phyloP scores from a whole-genome alignment of 352 stramenopile genomes.

The Phytophthora pistaciae region DNA sequence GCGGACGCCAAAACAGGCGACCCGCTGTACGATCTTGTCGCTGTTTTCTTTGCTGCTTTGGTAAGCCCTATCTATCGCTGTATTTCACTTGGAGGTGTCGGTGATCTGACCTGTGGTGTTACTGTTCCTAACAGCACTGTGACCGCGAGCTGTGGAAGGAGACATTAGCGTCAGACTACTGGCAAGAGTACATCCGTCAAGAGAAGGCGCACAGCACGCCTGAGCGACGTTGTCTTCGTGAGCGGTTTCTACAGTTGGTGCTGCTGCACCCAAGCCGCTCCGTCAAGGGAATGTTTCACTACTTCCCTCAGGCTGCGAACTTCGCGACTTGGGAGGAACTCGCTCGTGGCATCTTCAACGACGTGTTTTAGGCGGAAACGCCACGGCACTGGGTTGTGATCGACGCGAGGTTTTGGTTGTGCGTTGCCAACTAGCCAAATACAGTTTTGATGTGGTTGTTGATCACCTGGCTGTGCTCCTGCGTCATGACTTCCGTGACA shows the following conservation, averaged over 20 bases:
- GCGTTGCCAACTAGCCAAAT: slow-evolving; percentile 11
- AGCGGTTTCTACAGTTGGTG: slow-evolving; percentile 80
- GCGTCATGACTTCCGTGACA: neutral
- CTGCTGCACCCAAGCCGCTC: slow-evolving; percentile 84
- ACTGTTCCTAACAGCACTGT: slow-evolving; percentile 60
- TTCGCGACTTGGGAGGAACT: slow-evolving; percentile 69
- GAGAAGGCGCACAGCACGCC: slow-evolving; percentile 33
- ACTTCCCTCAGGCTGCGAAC: slow-evolving; percentile 56
- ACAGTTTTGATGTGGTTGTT: slow-evolving; percentile 18
- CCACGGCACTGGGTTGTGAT: neutral
- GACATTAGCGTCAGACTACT: slow-evolving; percentile 71
- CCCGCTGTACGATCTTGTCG: slow-evolving; percentile 87
- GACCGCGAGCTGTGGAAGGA: slow-evolving; percentile 68
- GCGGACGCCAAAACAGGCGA: slow-evolving; percentile 89
- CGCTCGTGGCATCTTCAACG: slow-evolving; percentile 66
- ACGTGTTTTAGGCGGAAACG: slow-evolving; percentile 51
- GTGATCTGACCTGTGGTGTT: slow-evolving; percentile 16
- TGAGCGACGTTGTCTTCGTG: slow-evolving; percentile 45
- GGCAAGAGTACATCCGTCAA: slow-evolving; percentile 71
- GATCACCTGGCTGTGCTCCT: neutral
- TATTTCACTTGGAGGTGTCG: neutral
- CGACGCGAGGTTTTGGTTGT: slow-evolving; percentile 6
- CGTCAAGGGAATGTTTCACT: slow-evolving; percentile 75
- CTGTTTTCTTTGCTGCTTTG: slow-evolving; percentile 82
- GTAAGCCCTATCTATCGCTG: slow-evolving; percentile 42